These are phyloP conservation scores for Aegilops tauschii DNA, from an alignment of 176 grass and related monocot species.

Conservation along the genomic window DNA sequence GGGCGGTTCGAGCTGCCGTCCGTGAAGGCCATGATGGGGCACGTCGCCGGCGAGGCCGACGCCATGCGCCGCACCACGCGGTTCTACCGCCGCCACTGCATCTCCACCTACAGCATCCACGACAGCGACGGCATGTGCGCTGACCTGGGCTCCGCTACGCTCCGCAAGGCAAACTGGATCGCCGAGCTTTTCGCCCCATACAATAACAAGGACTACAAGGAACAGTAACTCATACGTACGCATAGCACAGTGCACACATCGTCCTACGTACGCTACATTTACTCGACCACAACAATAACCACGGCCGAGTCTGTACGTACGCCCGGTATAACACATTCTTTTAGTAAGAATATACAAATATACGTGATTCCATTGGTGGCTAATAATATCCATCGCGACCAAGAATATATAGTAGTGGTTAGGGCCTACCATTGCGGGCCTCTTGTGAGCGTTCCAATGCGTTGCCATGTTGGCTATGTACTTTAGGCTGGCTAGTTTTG, in stretches of 20 bases:
- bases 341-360: not conserved
- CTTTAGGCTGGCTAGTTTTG: too few relatives aligned
- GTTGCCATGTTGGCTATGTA: too few relatives aligned
- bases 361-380: not conserved
- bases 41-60: slow-evolving; percentile 61
- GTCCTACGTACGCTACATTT: not conserved
- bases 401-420: too few relatives aligned
- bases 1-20: slow-evolving; percentile 57
- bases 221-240: slow-evolving; percentile 1
- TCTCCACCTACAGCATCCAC: slow-evolving; percentile 97
- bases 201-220: slow-evolving; percentile 91
- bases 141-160: slow-evolving; percentile 65
- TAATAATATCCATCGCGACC: too few relatives aligned
- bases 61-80: slow-evolving; percentile 85
- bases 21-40: slow-evolving; percentile 54
- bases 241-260: not conserved
- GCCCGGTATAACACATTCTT: not conserved
- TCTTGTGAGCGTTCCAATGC: too few relatives aligned
- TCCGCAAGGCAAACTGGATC: slow-evolving; percentile 73
- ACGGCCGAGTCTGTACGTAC: not conserved
- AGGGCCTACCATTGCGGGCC: too few relatives aligned
- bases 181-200: slow-evolving; percentile 83
- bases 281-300: not conserved
- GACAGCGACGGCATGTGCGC: slow-evolving; percentile 95
- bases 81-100: slow-evolving; percentile 98